Evolutionary conservation across 192 early-diverging fungal species (phyloP), one percentile per base, ranked within the genome.

Genomic region (Powellomyces hirtus): DNA sequence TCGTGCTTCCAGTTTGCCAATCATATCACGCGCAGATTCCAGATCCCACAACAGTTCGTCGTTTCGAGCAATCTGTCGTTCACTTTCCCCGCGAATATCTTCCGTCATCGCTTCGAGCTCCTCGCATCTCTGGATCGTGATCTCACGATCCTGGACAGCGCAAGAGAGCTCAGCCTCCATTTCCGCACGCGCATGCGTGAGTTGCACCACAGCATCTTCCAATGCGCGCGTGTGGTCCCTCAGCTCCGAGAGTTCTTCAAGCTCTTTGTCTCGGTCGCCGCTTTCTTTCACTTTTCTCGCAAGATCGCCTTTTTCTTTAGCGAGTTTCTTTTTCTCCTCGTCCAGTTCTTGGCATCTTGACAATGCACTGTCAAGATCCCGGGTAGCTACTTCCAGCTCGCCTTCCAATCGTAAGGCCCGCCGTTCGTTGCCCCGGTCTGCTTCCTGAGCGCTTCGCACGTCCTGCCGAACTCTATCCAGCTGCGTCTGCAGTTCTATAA

Each of bases 31-130:
- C 4, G 57, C 60, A 31, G 71, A 66, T 27, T 66, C 72, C 2
- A 75, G 38, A n/a, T 63, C 60, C 65, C 59, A 62, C 27, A 33
- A 6, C n/a, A 77, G 59, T 27, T 77, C 79, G 8, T 75, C 69
- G 37, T 64, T 68, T 18, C 56, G 59, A n/a, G 44, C 60, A 44
- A 38, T 29, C 51, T 62, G 50, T 20, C 26, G 33, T 26, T 50
- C 64, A 35, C 38, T 55, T 22, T 67, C 70, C 11, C 14, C 34
- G 4, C 63, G 60, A 14, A 52, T 45, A 13, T 57, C 57, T 38
- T 75, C 70, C 18, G 57, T 38, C 38, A 73, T 53, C 31, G 38
- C 62, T 22, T 64, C 59, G 13, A 70, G 69, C 18, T 76, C 68
- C 35, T 69, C 42, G 64, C 59, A 68, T 16, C 62, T 29, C 40